A percentile compares a stretch with the other conserved stretches of the same genome.
phyloP scores from a whole-genome alignment of 805 yeast species.

The Geotrichum ghanense region DNA sequence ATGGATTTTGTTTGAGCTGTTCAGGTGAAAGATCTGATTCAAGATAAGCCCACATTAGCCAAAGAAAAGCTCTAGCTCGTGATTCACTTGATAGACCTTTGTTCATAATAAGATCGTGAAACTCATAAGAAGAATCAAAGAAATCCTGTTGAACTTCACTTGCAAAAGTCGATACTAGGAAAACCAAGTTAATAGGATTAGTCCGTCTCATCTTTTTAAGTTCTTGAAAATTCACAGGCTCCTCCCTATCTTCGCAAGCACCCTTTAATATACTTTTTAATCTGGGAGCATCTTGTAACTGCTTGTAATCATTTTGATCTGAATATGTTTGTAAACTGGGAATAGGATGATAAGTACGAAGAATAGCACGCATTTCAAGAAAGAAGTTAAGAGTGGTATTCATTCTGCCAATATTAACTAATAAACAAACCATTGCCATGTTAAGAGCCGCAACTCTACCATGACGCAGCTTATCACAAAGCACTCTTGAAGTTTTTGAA shows the following conservation, averaged over 20 bases:
- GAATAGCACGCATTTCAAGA: constrained; percentile 88
- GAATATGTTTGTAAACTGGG: constrained; percentile 75
- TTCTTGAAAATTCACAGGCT: constrained; percentile 38
- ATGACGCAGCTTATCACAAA: constrained; percentile 67
- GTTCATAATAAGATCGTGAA: constrained; percentile 66
- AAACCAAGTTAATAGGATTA: constrained; percentile 69
- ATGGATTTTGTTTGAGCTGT: constrained; percentile 46
- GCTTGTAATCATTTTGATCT: constrained; percentile 48
- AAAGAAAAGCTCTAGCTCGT: constrained; percentile 63
- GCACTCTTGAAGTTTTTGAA: constrained; percentile 68
- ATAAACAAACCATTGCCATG: constrained; percentile 68
- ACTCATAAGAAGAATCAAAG: constrained; percentile 33
- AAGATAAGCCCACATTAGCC: constrained; percentile 72
- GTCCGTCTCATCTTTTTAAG: constrained; percentile 29
- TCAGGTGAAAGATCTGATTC: constrained; percentile 57
- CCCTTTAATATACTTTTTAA: constrained; percentile 82
- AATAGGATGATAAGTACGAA: constrained; percentile 86
- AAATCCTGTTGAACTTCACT: constrained; percentile 38
- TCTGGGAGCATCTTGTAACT: constrained; percentile 90
- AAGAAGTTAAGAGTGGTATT: constrained; percentile 90
- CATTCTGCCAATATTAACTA: constrained; percentile 87
- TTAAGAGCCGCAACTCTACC: constrained; percentile 49
- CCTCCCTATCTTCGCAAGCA: constrained; percentile 58
- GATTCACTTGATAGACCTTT: constrained; percentile 47
- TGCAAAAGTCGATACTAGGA: constrained; percentile 53